Evolutionary conservation across 2,329 filamentous ascomycete species (phyloP).

Genomic region (Calonectria crousiana): DNA sequence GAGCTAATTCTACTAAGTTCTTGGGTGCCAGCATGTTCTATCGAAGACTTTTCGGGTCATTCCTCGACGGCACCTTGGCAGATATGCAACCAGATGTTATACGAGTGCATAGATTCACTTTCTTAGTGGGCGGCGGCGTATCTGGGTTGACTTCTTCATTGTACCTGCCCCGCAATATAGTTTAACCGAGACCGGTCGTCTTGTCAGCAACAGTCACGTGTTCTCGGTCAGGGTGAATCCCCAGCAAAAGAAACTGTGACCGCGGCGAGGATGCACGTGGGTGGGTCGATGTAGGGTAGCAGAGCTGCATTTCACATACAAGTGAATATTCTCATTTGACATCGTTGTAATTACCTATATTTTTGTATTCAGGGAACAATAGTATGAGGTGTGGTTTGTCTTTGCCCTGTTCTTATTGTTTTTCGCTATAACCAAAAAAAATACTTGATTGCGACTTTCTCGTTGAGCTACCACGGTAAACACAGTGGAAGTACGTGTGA

Average conservation of each 20-base stretch:
- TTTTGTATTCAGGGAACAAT: not conserved
- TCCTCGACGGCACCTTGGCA: no score
- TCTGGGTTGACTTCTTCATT: not conserved
- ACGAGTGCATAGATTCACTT: no score
- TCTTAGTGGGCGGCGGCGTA: no score
- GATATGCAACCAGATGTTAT: no score
- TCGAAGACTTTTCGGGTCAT: no score
- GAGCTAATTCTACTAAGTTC: no score
- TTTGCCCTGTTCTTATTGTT: not conserved
- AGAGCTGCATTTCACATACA: not conserved
- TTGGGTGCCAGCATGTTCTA: no score
- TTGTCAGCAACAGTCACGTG: not conserved
- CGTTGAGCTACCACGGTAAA: fast-evolving
- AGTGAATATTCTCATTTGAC: not conserved
- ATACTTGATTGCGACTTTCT: not conserved
- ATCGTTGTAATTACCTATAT: not conserved
- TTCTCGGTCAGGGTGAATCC: not conserved
- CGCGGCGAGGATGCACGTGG: not conserved
- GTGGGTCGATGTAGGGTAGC: not conserved
- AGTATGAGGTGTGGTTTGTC: not conserved
- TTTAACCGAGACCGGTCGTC: not conserved
- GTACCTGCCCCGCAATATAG: not conserved
- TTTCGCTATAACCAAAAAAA: no score
- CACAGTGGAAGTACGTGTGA: fast-evolving
- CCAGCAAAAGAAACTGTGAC: not conserved